Percentiles rank a stretch among this genome's conserved stretches.
These are phyloP conservation scores for Rheum nobile DNA, from an alignment of 148 eudicot genomes.

Conservation along the genomic window DNA sequence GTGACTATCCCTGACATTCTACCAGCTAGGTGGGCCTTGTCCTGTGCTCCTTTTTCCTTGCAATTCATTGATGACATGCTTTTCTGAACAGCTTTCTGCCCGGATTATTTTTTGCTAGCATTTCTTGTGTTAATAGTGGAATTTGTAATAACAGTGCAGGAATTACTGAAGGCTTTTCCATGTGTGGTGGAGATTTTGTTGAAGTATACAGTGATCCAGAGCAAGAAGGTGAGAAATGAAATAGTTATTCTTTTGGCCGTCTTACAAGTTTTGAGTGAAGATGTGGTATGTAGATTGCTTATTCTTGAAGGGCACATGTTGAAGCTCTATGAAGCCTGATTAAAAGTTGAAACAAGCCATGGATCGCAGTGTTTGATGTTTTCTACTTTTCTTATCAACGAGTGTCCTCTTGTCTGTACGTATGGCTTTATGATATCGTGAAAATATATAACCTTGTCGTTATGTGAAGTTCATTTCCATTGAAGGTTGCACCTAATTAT, in stretches of 20 bases:
- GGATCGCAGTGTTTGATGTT: background rate
- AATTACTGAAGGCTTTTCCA: constrained; percentile 97
- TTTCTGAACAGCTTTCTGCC: background rate
- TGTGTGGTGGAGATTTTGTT: constrained; percentile 99
- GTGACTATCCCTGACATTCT: constrained; percentile 83
- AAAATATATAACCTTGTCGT: background rate
- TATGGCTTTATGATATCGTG: background rate
- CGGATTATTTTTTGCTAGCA: background rate
- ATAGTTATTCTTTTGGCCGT: background rate
- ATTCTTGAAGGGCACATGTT: background rate
- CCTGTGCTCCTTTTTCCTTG: background rate
- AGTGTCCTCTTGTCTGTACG: background rate
- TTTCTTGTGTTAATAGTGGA: constrained; percentile 5
- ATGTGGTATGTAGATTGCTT: background rate
- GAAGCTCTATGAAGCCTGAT: background rate
- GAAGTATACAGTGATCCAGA: constrained; percentile 89
- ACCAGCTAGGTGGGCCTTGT: constrained; percentile 65
- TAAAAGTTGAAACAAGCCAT: background rate
- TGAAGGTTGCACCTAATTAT: too few species aligned
- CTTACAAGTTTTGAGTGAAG: background rate
- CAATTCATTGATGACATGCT: background rate
- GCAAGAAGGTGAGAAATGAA: constrained; percentile 57
- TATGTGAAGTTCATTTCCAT: background rate
- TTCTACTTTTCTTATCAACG: background rate
- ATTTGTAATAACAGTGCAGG: constrained; percentile 77